A percentile compares a stretch with the other conserved stretches of the same genome.
These are phyloP conservation scores for Amanita brunnescens DNA, from an alignment of 768 basidiomycete species.

Conservation along the genomic window DNA sequence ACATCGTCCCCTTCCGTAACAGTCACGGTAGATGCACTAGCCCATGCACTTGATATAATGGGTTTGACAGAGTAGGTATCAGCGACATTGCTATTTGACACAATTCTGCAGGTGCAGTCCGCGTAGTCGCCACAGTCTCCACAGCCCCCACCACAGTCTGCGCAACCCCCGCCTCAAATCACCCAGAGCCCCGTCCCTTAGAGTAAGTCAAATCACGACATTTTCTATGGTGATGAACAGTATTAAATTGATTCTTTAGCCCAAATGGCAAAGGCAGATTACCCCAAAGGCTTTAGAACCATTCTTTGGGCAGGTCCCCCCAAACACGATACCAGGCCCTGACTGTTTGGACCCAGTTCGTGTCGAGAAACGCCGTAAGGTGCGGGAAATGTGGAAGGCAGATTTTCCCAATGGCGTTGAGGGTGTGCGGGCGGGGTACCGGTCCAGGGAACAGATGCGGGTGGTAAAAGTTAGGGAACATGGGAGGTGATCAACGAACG, in stretches of 20 bases:
- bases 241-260: neutral
- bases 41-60: conserved; percentile 10
- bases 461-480: neutral
- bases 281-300: neutral
- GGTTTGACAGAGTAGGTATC: conserved; percentile 4
- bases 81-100: conserved; percentile 1
- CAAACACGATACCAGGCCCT: neutral
- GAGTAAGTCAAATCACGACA: conserved; percentile 1
- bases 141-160: neutral
- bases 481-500: neutral
- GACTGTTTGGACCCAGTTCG: neutral
- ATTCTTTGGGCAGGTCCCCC: neutral
- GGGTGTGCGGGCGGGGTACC: neutral
- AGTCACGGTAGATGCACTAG: conserved; percentile 10
- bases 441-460: no score
- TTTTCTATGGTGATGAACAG: neutral
- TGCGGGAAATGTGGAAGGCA: neutral
- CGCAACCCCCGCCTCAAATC: neutral
- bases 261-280: neutral
- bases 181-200: conserved; percentile 1
- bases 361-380: neutral
- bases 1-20: conserved; percentile 9
- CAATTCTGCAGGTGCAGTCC: neutral
- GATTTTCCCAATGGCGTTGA: neutral
- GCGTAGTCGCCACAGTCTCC: neutral